phyloP scores from a whole-genome alignment of 73 alveolate species.

The Effrenium voratum region DNA sequence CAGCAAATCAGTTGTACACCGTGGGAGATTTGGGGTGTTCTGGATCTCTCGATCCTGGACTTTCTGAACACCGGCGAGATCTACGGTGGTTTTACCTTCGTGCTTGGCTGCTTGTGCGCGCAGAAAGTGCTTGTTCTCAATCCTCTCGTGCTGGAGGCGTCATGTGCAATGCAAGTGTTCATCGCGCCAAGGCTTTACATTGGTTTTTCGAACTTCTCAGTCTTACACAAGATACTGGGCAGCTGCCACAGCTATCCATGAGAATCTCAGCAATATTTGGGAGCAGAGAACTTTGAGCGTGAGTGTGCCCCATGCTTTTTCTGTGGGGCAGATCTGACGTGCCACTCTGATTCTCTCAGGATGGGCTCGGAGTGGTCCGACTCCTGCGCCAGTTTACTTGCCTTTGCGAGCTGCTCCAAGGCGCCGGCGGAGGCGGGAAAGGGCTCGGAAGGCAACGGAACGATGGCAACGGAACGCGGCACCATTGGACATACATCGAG shows the following conservation, averaged over 20 bases:
- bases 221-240: slow-evolving; percentile 27
- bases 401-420: background rate
- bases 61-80: background rate
- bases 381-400: slow-evolving; percentile 13
- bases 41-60: background rate
- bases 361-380: slow-evolving; percentile 61
- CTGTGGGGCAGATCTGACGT: too few species aligned
- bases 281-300: too few species aligned
- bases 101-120: slow-evolving; percentile 44
- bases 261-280: too few species aligned
- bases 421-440: slow-evolving; percentile 1
- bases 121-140: too few species aligned
- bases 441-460: too few species aligned
- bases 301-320: too few species aligned
- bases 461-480: too few species aligned
- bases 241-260: slow-evolving; percentile 17
- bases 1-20: too few species aligned
- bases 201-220: slow-evolving; percentile 38
- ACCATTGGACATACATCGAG: too few species aligned
- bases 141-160: too few species aligned
- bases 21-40: background rate
- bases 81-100: slow-evolving; percentile 33
- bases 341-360: too few species aligned
- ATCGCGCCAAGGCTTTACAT: background rate
- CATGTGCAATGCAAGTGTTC: too few species aligned